Conservation (phyloP, 441 rosid genomes). For the Gossypium davidsonii region DNA sequence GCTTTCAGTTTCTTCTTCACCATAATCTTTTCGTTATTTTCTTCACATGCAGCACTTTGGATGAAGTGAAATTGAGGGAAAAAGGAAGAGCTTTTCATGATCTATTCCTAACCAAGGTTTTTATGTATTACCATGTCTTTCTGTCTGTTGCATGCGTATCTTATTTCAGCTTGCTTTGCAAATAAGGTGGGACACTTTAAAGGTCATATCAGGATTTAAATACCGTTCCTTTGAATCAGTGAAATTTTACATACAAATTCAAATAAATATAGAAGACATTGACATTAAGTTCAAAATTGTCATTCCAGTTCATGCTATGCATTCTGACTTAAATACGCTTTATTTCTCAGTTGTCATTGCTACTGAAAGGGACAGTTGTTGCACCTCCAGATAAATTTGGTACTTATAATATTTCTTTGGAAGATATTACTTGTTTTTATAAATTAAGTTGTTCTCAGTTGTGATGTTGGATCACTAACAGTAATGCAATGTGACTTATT, state of each 20-base stretch:
- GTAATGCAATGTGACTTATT: constrained; percentile 19
- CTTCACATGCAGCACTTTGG: constrained; percentile 59
- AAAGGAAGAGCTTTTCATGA: constrained; percentile 87
- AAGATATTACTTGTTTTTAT: background rate
- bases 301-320: constrained; percentile 11
- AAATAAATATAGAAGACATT: background rate
- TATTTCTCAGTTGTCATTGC: constrained; percentile 61
- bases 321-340: constrained; percentile 27
- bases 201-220: background rate
- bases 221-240: background rate
- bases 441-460: background rate
- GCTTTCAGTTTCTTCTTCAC: background rate
- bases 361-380: constrained; percentile 92
- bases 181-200: background rate
- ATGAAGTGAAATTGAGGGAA: constrained; percentile 88
- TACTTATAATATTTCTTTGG: constrained; percentile 20
- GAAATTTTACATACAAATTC: background rate
- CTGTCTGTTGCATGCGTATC: background rate
- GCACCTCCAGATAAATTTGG: constrained; percentile 99
- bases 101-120: constrained; percentile 86
- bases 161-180: background rate
- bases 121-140: constrained; percentile 7
- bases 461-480: background rate
- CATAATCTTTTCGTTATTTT: background rate
- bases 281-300: background rate